Evolutionary conservation across 2,329 filamentous ascomycete species (phyloP), one percentile per base, ranked within the genome.

Genomic region (Fonsecaea monophora): DNA sequence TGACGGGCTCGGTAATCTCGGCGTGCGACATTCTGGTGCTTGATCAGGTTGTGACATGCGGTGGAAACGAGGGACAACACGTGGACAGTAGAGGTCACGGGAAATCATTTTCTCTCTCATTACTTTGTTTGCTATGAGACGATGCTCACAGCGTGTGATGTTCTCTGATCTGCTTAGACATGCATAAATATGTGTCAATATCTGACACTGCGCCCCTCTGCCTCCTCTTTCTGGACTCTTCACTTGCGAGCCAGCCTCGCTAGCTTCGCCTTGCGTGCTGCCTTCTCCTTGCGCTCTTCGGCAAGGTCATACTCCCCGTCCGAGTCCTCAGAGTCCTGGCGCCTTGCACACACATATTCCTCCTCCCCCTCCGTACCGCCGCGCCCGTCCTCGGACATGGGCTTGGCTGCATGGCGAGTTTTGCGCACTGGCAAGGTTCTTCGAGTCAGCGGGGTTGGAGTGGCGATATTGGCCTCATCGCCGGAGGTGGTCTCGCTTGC

Each of bases 211-310:
- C 6, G 21, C 32, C 32, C 1, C 21, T 8, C 21, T 15, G 3
- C 25, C 13, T 21, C 10, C 25, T 32, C 32, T 18, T 9, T 3
- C 15, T 45, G n/a, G n/a, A 15, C 40, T 15, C 40, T 8, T 55
- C 35, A 38, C 53, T 34, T 62, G 48, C 45, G 32, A 32, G 18
- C 32, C 18, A 25, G 10, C 32, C 32, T 61, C 10, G 58, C 59
- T 3, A 25, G 32, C 59, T 61, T 53, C 10, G 59, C 59, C 45
- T 53, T 50, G 25, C 35, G 15, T 13, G 13, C 32, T 1, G 57
- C 40, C 30, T 62, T 53, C 34, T 62, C 25, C n/a, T 53, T 30
- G 15, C 35, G 54, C 37, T 55, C 60, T 56, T 62, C 42, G 9
- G 37, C 60, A 55, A 55, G 40, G 25, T 56, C 38, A 9, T 56